phyloP scores from a whole-genome alignment of 768 basidiomycete species.

The Panaeolus cyanescens region DNA sequence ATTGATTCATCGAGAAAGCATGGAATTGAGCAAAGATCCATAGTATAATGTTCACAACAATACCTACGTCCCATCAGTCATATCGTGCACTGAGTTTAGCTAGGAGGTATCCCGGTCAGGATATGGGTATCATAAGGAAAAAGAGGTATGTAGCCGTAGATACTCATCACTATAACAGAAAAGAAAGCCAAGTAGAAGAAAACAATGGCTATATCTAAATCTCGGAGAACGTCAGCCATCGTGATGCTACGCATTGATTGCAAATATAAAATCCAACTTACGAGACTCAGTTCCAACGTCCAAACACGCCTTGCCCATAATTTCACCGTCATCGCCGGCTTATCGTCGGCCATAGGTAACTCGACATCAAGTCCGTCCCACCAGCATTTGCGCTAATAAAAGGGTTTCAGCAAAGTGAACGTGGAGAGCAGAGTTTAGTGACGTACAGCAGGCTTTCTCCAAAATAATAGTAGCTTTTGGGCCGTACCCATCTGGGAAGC shows the following conservation, averaged over 20 bases:
- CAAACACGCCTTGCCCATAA: conserved; percentile 97
- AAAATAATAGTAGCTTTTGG: conserved; percentile 95
- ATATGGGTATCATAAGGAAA: background rate
- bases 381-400: conserved; percentile 94
- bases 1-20: background rate
- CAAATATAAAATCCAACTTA: conserved; percentile 33
- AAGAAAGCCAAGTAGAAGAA: background rate
- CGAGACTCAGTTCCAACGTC: conserved; percentile 96
- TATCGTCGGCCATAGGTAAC: conserved; percentile 57
- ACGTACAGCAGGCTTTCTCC: conserved; percentile 99
- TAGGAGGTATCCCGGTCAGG: background rate
- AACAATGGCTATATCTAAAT: background rate
- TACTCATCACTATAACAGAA: background rate
- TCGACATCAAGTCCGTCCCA: conserved; percentile 98
- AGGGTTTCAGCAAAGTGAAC: conserved; percentile 12
- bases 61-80: background rate
- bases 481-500: conserved; percentile 95
- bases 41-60: background rate
- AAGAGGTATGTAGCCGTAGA: conserved; percentile 1
- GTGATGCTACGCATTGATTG: background rate
- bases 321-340: conserved; percentile 65
- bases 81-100: background rate
- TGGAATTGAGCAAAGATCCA: background rate
- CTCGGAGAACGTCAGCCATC: background rate
- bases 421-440: conserved; percentile 8